Evolutionary conservation across 176 grass and related monocot species (phyloP).

Genomic region (Paspalum vaginatum): DNA sequence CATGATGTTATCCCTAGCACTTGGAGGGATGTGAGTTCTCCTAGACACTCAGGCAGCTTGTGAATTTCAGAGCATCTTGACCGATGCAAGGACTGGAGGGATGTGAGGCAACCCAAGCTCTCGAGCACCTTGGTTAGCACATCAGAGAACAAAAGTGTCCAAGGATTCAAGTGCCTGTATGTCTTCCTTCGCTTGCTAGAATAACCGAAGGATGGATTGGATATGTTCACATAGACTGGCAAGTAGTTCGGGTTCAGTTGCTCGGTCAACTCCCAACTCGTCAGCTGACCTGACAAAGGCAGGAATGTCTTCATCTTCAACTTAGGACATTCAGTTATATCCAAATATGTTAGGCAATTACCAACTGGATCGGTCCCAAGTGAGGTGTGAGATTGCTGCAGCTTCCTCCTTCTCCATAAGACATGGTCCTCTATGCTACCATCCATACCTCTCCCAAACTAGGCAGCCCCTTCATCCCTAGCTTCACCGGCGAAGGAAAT

Average conservation of each 20-base stretch:
- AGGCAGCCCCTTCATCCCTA: not conserved
- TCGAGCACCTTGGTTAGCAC: not conserved
- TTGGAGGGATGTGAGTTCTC: not conserved
- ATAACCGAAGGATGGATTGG: not conserved
- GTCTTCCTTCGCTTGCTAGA: not conserved
- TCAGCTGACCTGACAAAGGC: not conserved
- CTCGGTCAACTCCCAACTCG: rapidly evolving
- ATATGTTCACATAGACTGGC: too few relatives aligned
- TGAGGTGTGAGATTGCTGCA: too few relatives aligned
- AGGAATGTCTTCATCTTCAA: not conserved
- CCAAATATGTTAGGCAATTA: not conserved
- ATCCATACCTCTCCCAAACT: too few relatives aligned
- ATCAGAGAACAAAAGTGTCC: not conserved
- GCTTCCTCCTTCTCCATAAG: too few relatives aligned
- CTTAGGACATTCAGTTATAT: not conserved
- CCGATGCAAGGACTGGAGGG: not conserved
- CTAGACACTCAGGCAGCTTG: not conserved
- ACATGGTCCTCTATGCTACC: too few relatives aligned
- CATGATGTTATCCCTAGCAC: not conserved
- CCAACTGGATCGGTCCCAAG: not conserved
- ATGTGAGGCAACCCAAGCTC: not conserved
- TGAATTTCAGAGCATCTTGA: too few relatives aligned
- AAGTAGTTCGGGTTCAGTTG: not conserved
- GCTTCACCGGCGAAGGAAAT: not conserved
- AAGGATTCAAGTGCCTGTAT: not conserved